Evolutionary conservation across 257 asterid species (phyloP).

Genomic region (Cruciata laevipes): DNA sequence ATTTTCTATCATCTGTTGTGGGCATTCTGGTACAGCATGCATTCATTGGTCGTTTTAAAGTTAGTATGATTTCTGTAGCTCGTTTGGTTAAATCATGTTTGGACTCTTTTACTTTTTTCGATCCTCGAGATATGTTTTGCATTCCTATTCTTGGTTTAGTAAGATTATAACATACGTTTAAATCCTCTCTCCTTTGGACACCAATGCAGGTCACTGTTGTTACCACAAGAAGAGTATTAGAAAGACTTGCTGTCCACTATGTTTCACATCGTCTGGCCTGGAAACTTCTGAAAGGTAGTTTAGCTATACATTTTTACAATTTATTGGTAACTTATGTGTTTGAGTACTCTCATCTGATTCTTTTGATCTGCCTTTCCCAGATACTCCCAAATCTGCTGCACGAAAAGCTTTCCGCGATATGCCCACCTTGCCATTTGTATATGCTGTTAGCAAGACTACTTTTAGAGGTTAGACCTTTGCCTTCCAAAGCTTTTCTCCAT

Average conservation of each 20-base stretch:
- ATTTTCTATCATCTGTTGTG: too few relatives aligned
- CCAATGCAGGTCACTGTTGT: constrained; percentile 55
- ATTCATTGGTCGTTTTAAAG: too few relatives aligned
- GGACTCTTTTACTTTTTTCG: too few relatives aligned
- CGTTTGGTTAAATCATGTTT: too few relatives aligned
- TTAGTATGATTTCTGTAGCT: too few relatives aligned
- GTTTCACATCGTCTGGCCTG: constrained; percentile 88
- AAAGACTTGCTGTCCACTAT: constrained; percentile 75
- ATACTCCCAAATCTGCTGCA: constrained; percentile 75
- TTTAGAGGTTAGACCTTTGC: constrained; percentile 52
- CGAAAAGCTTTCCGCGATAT: constrained; percentile 79
- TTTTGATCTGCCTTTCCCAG: constrained; percentile 29
- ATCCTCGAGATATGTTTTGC: not conserved
- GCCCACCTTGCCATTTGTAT: constrained; percentile 44
- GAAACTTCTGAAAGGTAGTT: constrained; percentile 89
- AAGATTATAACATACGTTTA: too few relatives aligned
- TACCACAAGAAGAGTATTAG: constrained; percentile 76
- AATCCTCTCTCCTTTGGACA: constrained; percentile 7
- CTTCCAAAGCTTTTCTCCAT: not conserved
- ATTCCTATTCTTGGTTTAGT: not conserved
- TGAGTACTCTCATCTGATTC: not conserved
- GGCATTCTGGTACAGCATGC: too few relatives aligned
- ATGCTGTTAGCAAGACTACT: constrained; percentile 64
- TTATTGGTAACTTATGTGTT: not conserved
- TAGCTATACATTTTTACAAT: not conserved